Evolutionary conservation across 495 filamentous ascomycete species (phyloP), one percentile per base, ranked within the genome.

Genomic region (Penicillium roqueforti): DNA sequence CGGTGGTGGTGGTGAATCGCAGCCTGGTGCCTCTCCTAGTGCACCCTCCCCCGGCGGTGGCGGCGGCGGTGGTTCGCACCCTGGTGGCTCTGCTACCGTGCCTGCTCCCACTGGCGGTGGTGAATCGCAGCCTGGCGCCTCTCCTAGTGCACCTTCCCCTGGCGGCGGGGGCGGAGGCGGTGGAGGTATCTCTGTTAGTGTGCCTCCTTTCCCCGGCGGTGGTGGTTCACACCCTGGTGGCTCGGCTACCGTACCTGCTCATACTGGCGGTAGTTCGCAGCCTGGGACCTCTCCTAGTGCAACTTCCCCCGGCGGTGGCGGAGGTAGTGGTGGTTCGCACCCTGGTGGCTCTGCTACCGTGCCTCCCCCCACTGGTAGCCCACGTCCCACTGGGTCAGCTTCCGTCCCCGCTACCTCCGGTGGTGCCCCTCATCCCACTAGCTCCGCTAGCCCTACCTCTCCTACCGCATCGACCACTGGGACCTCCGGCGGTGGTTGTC

Each of bases 401-500:
- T 20, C 7, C 0, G 18, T 5, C 13, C 11, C 51, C 7, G 42
- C 55, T 47, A 32, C 32, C 44, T 13, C 49, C 23, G 20, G 23
- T 34, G 47, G 31, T 44, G 38, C 13, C 22, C 25, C 65, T 31
- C 39, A 49, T 8, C 44, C 62, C 3, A 51, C 62, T 22, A 42
- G 43, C 2, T 51, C 57, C 39, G 2, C 22, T 3, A 54, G 50
- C 41, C 49, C 56, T n/a, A 26, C 44, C 16, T 46, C 58, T 5
- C 19, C 16, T 0, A 56, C 54, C 36, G 39, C 54, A 19, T 62
- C 48, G 1, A 38, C 58, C 39, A 62, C 54, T 42, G 46, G 56
- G 43, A 55, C 60, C 1, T 20, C 64, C 11, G 39, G 53, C 22
- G 51, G 63, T 36, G 61, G 67, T 56, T 85, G 82, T 66, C 76